Base-by-base conservation (phyloP, 495 filamentous ascomycete species). In the Xylona heveae region DNA sequence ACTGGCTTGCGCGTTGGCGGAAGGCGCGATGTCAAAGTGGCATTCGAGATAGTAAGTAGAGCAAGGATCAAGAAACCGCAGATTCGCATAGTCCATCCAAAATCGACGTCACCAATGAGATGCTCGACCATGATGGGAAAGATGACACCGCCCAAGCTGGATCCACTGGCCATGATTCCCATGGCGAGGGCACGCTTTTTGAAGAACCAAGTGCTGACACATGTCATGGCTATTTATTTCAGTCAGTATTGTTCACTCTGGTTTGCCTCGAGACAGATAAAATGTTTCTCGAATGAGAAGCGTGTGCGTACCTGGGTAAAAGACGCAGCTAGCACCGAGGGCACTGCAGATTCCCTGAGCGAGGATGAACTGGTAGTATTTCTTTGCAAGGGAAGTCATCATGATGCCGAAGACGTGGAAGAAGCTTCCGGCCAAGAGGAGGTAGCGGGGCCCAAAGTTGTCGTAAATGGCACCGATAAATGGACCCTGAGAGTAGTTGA, bases 71-170 rank as follows among this genome's bases (percentile, higher is more conserved):
- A 43, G 40, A 84, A 81, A 5, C 69, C 77, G 22, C 59, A 53
- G 20, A 60, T 61, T 12, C 78, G 68, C 55, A 84, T 70, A 2
- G 78, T 60, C 79, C 79, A 88, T 2, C 54, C 51, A 38, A 78
- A 85, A 5, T 74, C 78, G 29, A 78, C 59, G 16, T 52, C 30
- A 0, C 53, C 58, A 38, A 83, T 68, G 13, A 82, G 48, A 13
- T 62, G 56, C 6, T 62, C 45, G 25, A 81, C 62, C 64, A 83
- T 72, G 46, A 84, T 82, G 4, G 66, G 70, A 24, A 76, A 58
- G 8, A 79, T 57, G 19, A 78, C 62, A 13, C 74, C 75, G 2
- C 74, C 72, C 4, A 82, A 43, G 8, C 66, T 73, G 0, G 67
- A 71, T 0, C 78, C 78, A 2, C 69, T 56, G 1, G 69, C 61